Evolutionary conservation across 208 protist species (phyloP), one percentile per base, ranked within the genome.

Genomic region (Wallacemonas collosoma): DNA sequence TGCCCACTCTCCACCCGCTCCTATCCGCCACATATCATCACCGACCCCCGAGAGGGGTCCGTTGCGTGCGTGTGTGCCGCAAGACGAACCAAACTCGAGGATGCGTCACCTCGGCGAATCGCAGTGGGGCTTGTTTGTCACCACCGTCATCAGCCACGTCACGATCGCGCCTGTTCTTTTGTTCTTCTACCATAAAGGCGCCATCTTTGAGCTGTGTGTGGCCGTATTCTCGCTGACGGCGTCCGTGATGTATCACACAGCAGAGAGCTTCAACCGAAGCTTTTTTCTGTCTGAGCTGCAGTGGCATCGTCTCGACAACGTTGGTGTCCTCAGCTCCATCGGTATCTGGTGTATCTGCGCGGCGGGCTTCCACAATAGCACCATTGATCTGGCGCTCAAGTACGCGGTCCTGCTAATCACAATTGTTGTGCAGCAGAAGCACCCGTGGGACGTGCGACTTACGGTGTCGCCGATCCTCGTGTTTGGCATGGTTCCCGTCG

Each of bases 281-380:
- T 78, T 95, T 40, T 83, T 94, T 40, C 68, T 94, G 38, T 77
- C 80, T 2, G 85, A 93, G 64, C 67, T 75, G 45, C 73, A 85
- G 71, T 95, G 88, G 89, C 91, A 95, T 58, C 79, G 80, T 0
- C 73, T 95, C 2, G 88, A 94, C 72, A 95, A 95, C 66, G 73
- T 95, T 43, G 76, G 74, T 35, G 80, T 85, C 9, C 72, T 94
- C 51, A 66, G 79, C 39, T 72, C 73, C 6, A 53, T 91, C 2
- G 87, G 87, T 2, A 80, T 88, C 40, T 85, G 83, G 80, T 81
- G 68, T 48, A 74, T 89, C 0, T 90, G 77, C 57, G 56, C 85
- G 7, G 79, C 76, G 63, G 70, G 73, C 51, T 68, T 93, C 39
- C 50, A 53, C 2, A 80, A 82, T 66, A 71, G 63, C 12, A 53